phyloP scores from a whole-genome alignment of 2,329 filamentous ascomycete species.

The Fusarium praegraminearum region DNA sequence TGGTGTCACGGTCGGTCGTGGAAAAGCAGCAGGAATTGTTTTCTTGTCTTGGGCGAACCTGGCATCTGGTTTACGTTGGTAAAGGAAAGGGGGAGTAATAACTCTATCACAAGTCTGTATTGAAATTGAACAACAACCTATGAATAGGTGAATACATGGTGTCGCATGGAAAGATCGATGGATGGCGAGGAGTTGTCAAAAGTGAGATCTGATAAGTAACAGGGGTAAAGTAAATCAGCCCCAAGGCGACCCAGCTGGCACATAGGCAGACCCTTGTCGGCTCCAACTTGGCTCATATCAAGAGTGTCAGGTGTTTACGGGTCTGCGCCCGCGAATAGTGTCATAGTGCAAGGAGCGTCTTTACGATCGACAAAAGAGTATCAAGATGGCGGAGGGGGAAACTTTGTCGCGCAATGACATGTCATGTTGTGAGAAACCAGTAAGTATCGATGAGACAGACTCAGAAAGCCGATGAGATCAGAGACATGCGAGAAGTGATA shows the following conservation, averaged over 20 bases:
- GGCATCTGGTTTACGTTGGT: conserved; percentile 15
- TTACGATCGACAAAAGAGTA: not conserved
- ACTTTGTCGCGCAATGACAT: not conserved
- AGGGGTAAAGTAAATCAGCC: conserved; percentile 1
- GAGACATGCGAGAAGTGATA: conserved; percentile 1
- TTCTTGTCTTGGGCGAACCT: conserved; percentile 33
- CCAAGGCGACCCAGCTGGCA: not conserved
- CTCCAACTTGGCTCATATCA: conserved; percentile 1
- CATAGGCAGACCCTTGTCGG: conserved; percentile 11
- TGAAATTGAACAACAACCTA: conserved; percentile 17
- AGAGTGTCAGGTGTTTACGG: not conserved
- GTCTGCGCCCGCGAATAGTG: not conserved
- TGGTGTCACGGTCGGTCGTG: conserved; percentile 40
- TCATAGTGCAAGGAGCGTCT: not conserved
- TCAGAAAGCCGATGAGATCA: conserved; percentile 2
- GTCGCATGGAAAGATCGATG: conserved; percentile 23
- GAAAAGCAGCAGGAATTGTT: conserved; percentile 42
- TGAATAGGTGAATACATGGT: conserved; percentile 28
- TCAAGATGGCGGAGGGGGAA: not conserved
- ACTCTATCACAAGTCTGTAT: conserved; percentile 12
- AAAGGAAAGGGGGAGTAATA: conserved; percentile 29
- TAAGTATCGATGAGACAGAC: not conserved
- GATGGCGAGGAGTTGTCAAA: conserved; percentile 15
- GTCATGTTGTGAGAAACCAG: not conserved
- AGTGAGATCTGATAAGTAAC: conserved; percentile 38